A percentile compares a stretch with the other conserved stretches of the same genome.
These are phyloP conservation scores for Eimeria necatrix DNA, from an alignment of 169 alveolate genomes.

Conservation along the genomic window DNA sequence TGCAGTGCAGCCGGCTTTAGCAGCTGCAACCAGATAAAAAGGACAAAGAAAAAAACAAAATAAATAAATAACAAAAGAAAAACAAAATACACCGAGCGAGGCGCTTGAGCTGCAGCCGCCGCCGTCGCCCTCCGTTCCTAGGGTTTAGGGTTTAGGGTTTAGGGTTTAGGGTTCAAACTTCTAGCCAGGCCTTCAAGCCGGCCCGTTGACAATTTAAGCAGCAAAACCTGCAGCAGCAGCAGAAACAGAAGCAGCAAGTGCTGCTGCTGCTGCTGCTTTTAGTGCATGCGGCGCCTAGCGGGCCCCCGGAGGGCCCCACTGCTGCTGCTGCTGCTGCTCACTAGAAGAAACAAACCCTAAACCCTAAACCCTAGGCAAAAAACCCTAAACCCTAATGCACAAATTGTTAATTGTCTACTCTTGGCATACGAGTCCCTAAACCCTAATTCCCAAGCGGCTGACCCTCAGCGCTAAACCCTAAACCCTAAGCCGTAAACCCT, in stretches of 20 bases:
- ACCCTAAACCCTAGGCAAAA: too few relatives aligned
- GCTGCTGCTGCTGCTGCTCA: constrained; percentile 26
- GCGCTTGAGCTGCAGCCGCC: background rate
- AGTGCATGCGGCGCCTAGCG: constrained; percentile 31
- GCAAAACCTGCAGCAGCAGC: background rate
- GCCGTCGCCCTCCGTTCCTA: background rate
- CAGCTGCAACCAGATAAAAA: background rate
- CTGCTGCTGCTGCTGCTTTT: constrained; percentile 47
- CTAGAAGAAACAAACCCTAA: too few relatives aligned
- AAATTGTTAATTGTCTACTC: too few relatives aligned
- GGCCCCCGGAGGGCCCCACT: constrained; percentile 24
- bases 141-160: constrained; percentile 28
- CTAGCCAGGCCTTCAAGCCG: background rate
- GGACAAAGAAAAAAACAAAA: background rate
- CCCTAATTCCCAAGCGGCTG: background rate
- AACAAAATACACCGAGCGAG: background rate
- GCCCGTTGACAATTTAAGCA: background rate
- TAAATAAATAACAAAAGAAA: background rate
- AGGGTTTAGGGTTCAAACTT: constrained; percentile 11
- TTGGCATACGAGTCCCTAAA: too few relatives aligned
- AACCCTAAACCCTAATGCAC: too few relatives aligned
- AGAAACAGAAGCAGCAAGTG: constrained; percentile 12
- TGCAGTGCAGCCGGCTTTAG: background rate
- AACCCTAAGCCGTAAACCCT: background rate
- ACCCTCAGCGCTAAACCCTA: background rate